phyloP scores from a whole-genome alignment of 202 grass and related monocot genomes.

The Panicum hallii region DNA sequence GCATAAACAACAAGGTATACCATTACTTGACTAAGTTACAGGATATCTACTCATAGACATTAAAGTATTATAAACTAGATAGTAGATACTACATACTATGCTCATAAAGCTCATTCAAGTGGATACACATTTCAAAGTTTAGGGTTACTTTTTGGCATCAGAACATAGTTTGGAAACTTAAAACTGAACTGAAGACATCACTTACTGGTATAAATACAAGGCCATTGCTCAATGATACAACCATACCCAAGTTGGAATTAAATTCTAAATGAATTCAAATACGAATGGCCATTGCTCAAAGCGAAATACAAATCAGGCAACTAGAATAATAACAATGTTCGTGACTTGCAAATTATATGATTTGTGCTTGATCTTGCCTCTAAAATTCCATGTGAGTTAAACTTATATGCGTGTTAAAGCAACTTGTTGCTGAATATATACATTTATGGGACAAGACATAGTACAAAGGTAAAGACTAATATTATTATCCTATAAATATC shows the following conservation, averaged over 20 bases:
- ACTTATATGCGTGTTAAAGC: slow-evolving; percentile 10
- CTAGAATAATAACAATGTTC: not conserved
- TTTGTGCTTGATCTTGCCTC: not conserved
- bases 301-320: slow-evolving; percentile 14
- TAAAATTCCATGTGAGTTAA: slow-evolving; percentile 1
- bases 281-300: not conserved
- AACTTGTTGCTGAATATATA: not conserved
- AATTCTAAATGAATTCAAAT: slow-evolving; percentile 8
- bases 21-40: not conserved
- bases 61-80: slow-evolving; percentile 5
- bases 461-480: not conserved
- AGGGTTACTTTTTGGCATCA: slow-evolving; percentile 1
- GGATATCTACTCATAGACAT: slow-evolving; percentile 6
- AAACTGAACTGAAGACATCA: not conserved
- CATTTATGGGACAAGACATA: not conserved
- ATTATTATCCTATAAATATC: not conserved
- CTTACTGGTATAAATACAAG: slow-evolving; percentile 1
- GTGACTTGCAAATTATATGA: not conserved
- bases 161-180: not conserved
- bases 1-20: not conserved
- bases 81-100: not conserved
- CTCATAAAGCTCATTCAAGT: not conserved
- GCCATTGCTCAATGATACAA: not conserved
- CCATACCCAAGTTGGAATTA: not conserved
- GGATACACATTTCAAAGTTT: slow-evolving; percentile 5